Conservation (phyloP, 164 flowering plant genomes). For the Litsea cubeba region DNA sequence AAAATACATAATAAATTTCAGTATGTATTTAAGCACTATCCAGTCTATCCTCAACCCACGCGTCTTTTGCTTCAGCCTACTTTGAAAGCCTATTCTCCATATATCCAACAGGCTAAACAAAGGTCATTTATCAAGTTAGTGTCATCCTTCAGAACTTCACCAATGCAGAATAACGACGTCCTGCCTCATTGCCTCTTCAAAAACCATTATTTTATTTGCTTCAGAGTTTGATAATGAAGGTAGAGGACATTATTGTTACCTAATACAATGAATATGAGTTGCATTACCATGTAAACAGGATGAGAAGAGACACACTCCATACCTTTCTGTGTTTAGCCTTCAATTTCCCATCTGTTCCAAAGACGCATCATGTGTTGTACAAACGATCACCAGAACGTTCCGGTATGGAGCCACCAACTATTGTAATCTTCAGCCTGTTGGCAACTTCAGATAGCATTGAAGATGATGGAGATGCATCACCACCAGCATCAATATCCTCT, state of each 20-base stretch:
- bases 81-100: too few relatives aligned
- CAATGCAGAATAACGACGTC: too few relatives aligned
- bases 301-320: neutral
- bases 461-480: constrained; percentile 78
- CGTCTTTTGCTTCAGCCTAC: too few relatives aligned
- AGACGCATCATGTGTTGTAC: constrained; percentile 91
- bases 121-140: too few relatives aligned
- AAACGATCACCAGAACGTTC: constrained; percentile 70
- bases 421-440: constrained; percentile 53
- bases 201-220: too few relatives aligned
- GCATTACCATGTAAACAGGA: neutral
- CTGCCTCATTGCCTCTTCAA: too few relatives aligned
- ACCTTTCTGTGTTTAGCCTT: constrained; percentile 95
- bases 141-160: too few relatives aligned
- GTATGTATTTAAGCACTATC: too few relatives aligned
- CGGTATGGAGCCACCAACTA: constrained; percentile 94
- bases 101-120: too few relatives aligned
- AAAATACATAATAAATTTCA: too few relatives aligned
- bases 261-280: too few relatives aligned
- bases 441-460: constrained; percentile 88
- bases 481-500: constrained; percentile 92
- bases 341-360: constrained; percentile 79
- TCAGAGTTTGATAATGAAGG: neutral
- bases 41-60: too few relatives aligned
- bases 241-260: neutral